Conservation (phyloP, 116 monocot species). For the Trichopus zeylanicus region DNA sequence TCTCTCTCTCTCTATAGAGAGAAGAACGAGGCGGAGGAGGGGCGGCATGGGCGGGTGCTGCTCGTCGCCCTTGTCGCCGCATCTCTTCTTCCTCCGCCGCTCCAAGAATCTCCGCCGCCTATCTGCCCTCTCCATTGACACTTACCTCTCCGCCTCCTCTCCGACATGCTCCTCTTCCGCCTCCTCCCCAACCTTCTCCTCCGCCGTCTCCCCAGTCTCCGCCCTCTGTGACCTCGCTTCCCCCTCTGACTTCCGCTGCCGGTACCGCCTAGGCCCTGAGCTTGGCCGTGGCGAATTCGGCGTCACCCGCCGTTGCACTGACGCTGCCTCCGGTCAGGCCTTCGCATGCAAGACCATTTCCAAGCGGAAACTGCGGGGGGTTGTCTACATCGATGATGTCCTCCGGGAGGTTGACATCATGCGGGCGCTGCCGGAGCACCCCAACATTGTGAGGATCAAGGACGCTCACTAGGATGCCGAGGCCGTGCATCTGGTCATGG, state of each 20-base stretch:
- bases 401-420: conserved; percentile 54
- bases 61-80: conserved; percentile 1
- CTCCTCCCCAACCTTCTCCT: not conserved
- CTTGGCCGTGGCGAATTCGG: conserved; percentile 65
- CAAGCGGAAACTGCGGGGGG: conserved; percentile 32
- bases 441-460: conserved; percentile 31
- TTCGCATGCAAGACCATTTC: conserved; percentile 56
- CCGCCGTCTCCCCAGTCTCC: not conserved
- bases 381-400: conserved; percentile 43
- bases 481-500: conserved; percentile 53
- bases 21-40: conserved; percentile 5
- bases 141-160: not conserved
- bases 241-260: conserved; percentile 20
- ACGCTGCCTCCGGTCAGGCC: conserved; percentile 19
- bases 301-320: conserved; percentile 36
- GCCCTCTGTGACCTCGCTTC: conserved; percentile 25
- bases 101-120: not conserved
- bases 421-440: conserved; percentile 40
- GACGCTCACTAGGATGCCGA: conserved; percentile 42
- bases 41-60: not conserved
- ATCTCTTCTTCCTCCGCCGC: not conserved
- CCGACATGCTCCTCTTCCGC: conserved; percentile 15
- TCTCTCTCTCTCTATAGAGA: not conserved
- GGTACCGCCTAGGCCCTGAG: conserved; percentile 44
- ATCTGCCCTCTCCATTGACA: not conserved